Percentiles rank a stretch among this genome's conserved stretches.
phyloP scores from a whole-genome alignment of 2,329 filamentous ascomycete species.

The Hypoxylon sp. region DNA sequence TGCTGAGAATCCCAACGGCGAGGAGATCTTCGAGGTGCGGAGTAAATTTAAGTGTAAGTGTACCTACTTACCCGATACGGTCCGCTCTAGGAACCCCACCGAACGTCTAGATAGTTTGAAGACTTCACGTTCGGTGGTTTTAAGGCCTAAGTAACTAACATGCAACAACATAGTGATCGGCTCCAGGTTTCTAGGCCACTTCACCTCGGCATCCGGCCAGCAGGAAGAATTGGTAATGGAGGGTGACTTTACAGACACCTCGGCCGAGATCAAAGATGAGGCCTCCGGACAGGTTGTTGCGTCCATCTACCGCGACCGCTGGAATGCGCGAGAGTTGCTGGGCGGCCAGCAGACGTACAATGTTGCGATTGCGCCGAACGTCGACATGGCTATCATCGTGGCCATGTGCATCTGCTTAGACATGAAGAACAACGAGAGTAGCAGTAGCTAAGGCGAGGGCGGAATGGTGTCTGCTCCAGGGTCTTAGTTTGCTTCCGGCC shows the following conservation, averaged over 20 bases:
- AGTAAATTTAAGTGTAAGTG: constrained; percentile 67
- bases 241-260: constrained; percentile 72
- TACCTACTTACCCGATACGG: too few species aligned
- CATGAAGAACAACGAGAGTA: constrained; percentile 69
- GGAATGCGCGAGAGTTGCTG: constrained; percentile 71
- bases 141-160: constrained; percentile 16
- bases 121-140: background rate
- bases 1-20: constrained; percentile 61
- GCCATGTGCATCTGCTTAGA: constrained; percentile 79
- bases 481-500: background rate
- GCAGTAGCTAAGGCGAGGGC: constrained; percentile 14
- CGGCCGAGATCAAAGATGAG: constrained; percentile 70
- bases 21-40: constrained; percentile 69
- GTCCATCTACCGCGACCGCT: constrained; percentile 70
- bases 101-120: background rate
- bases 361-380: constrained; percentile 73
- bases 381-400: constrained; percentile 75
- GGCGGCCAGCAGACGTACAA: constrained; percentile 76
- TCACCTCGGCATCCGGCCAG: constrained; percentile 65
- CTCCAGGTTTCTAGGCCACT: constrained; percentile 70
- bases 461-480: background rate
- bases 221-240: constrained; percentile 68
- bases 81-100: background rate
- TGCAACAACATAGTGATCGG: constrained; percentile 60
- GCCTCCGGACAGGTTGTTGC: constrained; percentile 67